These are phyloP conservation scores for Coemansia sp. DNA, from an alignment of 192 early-diverging fungal species.

Conservation along the genomic window DNA sequence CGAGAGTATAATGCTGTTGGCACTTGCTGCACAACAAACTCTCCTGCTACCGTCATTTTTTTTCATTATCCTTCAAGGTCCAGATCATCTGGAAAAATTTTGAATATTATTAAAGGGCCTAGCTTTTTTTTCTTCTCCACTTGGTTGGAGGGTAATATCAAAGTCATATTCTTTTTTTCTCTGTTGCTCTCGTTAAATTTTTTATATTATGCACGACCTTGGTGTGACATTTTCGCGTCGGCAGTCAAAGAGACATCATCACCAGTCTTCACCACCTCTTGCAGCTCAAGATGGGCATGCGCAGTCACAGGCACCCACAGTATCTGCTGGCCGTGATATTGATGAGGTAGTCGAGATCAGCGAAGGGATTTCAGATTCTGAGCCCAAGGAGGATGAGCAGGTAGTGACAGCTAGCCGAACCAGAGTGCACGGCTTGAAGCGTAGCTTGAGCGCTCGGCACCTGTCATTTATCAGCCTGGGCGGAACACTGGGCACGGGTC, in stretches of 20 bases:
- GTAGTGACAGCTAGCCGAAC: not conserved
- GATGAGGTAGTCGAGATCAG: not conserved
- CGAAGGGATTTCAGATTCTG: not conserved
- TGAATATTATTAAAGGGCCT: not conserved
- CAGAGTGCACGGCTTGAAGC: slow-evolving; percentile 44
- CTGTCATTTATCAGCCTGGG: slow-evolving; percentile 74
- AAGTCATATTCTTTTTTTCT: not conserved
- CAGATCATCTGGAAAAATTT: not conserved
- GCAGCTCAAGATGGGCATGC: not conserved
- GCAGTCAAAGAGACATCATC: not conserved
- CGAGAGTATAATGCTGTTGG: not conserved
- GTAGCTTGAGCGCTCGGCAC: slow-evolving; percentile 68
- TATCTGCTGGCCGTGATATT: not conserved
- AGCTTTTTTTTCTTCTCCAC: not conserved
- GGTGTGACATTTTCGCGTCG: not conserved
- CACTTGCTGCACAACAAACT: not conserved
- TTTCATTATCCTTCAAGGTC: not conserved
- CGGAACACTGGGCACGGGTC: slow-evolving; percentile 77
- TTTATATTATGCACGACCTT: not conserved
- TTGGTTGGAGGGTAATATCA: not conserved
- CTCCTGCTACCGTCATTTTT: not conserved
- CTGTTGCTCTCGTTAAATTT: not conserved
- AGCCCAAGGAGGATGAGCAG: not conserved
- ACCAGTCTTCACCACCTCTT: not conserved
- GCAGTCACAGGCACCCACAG: not conserved